Conservation (phyloP, 225 moss, liverwort and hornwort genomes). For the Pleurozium schreberi region DNA sequence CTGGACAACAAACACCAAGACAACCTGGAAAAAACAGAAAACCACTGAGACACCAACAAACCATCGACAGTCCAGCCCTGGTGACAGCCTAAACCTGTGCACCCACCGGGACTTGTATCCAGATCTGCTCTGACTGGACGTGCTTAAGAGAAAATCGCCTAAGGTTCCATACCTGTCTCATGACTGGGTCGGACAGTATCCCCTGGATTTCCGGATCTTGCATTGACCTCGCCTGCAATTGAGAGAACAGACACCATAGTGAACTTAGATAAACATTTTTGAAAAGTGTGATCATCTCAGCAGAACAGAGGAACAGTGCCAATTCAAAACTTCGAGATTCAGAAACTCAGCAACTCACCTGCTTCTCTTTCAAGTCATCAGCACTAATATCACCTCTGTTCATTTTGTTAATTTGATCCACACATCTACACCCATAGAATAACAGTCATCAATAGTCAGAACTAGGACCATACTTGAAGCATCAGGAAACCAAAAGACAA, state of each 20-base stretch:
- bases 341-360: slow-evolving; percentile 38
- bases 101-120: background rate
- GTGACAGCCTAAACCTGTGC: background rate
- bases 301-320: background rate
- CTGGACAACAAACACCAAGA: background rate
- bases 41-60: background rate
- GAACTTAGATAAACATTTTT: background rate
- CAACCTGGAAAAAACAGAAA: background rate
- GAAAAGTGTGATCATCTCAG: background rate
- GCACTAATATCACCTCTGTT: slow-evolving; percentile 98
- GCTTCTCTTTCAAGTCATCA: slow-evolving; percentile 94
- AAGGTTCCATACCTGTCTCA: slow-evolving; percentile 64
- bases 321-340: background rate
- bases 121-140: background rate
- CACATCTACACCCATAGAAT: slow-evolving; percentile 44
- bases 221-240: slow-evolving; percentile 74
- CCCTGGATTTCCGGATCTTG: slow-evolving; percentile 96
- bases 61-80: background rate
- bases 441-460: background rate
- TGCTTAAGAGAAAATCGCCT: background rate
- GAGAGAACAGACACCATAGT: background rate
- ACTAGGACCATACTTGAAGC: background rate
- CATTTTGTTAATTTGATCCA: slow-evolving; percentile 92
- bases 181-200: slow-evolving; percentile 88
- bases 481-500: background rate